These are phyloP conservation scores for Rossbeevera mucosa DNA, from an alignment of 768 basidiomycete species.

Conservation along the genomic window DNA sequence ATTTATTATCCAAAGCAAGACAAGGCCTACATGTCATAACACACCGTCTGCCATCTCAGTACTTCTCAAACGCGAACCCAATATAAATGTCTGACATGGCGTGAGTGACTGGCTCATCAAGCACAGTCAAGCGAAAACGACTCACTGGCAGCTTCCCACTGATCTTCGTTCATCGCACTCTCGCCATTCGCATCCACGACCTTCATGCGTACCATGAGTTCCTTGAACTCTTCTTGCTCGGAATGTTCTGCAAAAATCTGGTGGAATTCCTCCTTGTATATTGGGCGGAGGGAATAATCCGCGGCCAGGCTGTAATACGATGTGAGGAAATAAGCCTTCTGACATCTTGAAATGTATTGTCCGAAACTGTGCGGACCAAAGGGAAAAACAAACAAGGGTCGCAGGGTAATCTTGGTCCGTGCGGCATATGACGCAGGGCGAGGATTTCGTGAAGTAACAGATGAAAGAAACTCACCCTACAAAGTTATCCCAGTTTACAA, in stretches of 20 bases:
- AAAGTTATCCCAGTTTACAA: conserved; percentile 95
- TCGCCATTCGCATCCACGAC: conserved; percentile 83
- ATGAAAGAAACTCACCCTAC: conserved; percentile 51
- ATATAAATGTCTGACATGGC: conserved; percentile 75
- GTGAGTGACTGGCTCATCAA: conserved; percentile 2
- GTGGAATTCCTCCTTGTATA: conserved; percentile 89
- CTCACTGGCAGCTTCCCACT: conserved; percentile 99
- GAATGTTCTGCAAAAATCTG: conserved; percentile 81
- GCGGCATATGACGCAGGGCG: neutral
- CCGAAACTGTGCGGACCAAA: neutral
- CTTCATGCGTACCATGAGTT: conserved; percentile 85
- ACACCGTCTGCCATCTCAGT: conserved; percentile 19
- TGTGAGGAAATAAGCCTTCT: conserved; percentile 11
- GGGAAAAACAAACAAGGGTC: neutral
- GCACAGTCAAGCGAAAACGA: conserved; percentile 11
- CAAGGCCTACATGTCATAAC: neutral
- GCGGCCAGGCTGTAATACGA: conserved; percentile 62
- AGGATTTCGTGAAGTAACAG: neutral
- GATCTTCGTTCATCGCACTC: conserved; percentile 89
- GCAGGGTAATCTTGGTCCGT: neutral
- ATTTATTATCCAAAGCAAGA: conserved; percentile 2
- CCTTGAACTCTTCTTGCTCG: conserved; percentile 72
- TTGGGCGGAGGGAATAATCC: conserved; percentile 67
- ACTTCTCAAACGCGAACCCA: conserved; percentile 87
- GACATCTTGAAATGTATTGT: neutral